A percentile compares a stretch with the other conserved stretches of the same genome.
phyloP scores from a whole-genome alignment of 305 asterid species.

The Petunia hybrid region DNA sequence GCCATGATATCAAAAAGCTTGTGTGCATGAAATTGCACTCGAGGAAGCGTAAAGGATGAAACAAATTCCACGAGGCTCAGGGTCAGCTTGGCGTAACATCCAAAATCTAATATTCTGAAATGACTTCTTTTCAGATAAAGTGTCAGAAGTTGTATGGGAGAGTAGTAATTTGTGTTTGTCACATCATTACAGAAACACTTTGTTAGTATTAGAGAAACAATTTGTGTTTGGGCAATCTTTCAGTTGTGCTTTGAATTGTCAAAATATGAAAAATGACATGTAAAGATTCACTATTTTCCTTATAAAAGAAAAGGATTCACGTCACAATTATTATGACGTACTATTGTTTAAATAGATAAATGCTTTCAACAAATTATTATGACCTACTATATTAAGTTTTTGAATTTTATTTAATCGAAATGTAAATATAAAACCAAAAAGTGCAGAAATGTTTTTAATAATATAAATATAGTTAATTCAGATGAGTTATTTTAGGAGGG shows the following conservation, averaged over 20 bases:
- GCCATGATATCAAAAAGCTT: slow-evolving; percentile 14
- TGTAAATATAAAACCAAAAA: neutral
- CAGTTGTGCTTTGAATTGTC: neutral
- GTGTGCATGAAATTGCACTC: slow-evolving; percentile 1
- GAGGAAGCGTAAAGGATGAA: neutral
- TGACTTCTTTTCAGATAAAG: neutral
- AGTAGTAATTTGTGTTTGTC: neutral
- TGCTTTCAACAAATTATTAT: neutral
- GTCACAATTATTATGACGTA: neutral
- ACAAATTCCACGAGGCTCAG: neutral
- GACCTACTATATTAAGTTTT: neutral
- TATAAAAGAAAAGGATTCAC: neutral
- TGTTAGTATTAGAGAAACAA: neutral
- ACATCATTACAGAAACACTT: neutral
- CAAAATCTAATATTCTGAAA: neutral
- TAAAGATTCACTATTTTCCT: neutral
- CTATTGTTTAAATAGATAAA: neutral
- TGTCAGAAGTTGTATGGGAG: neutral
- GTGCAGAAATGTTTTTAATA: neutral
- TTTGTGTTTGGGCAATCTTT: neutral
- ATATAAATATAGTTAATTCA: neutral
- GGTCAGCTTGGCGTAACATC: neutral
- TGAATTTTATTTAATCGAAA: neutral
- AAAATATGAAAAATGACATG: neutral
- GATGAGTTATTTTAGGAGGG: neutral